These are phyloP conservation scores for Magnaporthiopsis rhizophila DNA, from an alignment of 2,329 filamentous ascomycete genomes.

Conservation along the genomic window DNA sequence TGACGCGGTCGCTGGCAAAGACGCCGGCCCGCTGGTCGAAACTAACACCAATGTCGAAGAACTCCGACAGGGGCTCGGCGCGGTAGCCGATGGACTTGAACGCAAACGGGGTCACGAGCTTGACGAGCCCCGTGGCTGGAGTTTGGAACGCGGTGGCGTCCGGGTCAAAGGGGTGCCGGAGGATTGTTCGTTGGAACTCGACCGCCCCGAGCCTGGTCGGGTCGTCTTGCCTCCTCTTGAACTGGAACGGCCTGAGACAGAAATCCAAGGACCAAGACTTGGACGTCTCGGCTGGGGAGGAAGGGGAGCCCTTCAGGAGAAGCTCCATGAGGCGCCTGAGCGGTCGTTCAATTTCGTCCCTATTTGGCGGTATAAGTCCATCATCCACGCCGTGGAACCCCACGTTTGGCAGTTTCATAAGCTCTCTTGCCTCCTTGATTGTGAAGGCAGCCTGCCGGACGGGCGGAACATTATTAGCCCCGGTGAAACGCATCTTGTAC, in stretches of 20 bases:
- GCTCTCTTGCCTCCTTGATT: slow-evolving; percentile 86
- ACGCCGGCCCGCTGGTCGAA: slow-evolving; percentile 71
- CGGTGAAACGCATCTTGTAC: not conserved
- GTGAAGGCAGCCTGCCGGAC: slow-evolving; percentile 76
- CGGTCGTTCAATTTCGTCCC: slow-evolving; percentile 65
- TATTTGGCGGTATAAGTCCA: slow-evolving; percentile 57
- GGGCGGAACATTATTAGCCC: not conserved
- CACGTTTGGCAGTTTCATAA: slow-evolving; percentile 68
- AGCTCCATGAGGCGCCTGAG: slow-evolving; percentile 73
- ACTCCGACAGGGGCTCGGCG: slow-evolving; percentile 66
- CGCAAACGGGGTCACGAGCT: slow-evolving; percentile 60
- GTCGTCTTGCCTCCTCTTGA: slow-evolving; percentile 42
- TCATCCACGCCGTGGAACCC: slow-evolving; percentile 62
- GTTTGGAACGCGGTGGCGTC: slow-evolving; percentile 39
- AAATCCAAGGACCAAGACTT: slow-evolving; percentile 83
- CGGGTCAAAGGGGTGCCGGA: slow-evolving; percentile 49
- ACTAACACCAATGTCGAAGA: slow-evolving; percentile 63
- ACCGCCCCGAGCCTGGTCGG: slow-evolving; percentile 52
- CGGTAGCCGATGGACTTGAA: slow-evolving; percentile 97
- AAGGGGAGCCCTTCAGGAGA: slow-evolving; percentile 63
- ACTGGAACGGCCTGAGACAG: slow-evolving; percentile 67
- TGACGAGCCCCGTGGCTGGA: slow-evolving; percentile 34
- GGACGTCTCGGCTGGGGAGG: slow-evolving; percentile 34
- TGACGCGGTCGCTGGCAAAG: slow-evolving; percentile 69
- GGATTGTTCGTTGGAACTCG: slow-evolving; percentile 54